Conservation (phyloP, 73 alveolate genomes). For the Loxodes magnus region DNA sequence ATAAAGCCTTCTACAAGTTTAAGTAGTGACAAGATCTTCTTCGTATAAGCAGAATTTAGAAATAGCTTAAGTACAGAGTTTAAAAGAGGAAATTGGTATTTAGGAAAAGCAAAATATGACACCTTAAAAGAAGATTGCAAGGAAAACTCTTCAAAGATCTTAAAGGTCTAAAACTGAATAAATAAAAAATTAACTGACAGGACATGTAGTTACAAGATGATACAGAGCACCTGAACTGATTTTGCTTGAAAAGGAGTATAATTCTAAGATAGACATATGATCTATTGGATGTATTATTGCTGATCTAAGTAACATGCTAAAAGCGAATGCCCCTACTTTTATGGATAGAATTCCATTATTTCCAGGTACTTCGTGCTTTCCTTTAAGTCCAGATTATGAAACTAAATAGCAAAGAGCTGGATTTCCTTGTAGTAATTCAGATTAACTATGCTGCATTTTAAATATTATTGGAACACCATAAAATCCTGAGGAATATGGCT, state of each 20-base stretch:
- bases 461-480: slow-evolving; percentile 25
- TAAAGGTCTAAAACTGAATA: no score
- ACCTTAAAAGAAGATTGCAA: no score
- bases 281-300: slow-evolving; percentile 94
- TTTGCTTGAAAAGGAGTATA: slow-evolving; percentile 85
- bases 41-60: no score
- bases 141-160: no score
- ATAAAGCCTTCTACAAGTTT: no score
- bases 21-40: no score
- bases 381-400: slow-evolving; percentile 83
- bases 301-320: slow-evolving; percentile 85
- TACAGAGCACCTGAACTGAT: slow-evolving; percentile 96
- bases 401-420: slow-evolving; percentile 65
- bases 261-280: slow-evolving; percentile 93
- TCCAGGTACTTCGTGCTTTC: slow-evolving; percentile 98
- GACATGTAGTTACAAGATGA: slow-evolving; percentile 96
- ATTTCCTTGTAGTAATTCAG: slow-evolving; percentile 35
- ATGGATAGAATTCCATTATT: slow-evolving; percentile 94
- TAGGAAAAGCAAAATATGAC: no score
- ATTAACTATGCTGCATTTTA: slow-evolving; percentile 32
- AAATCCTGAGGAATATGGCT: slow-evolving; percentile 11
- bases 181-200: slow-evolving; percentile 71
- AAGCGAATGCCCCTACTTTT: slow-evolving; percentile 81
- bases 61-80: neutral
- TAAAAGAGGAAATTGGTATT: neutral